phyloP scores from a whole-genome alignment of 2,329 filamentous ascomycete species.

The Pleochaeta shiraiana region DNA sequence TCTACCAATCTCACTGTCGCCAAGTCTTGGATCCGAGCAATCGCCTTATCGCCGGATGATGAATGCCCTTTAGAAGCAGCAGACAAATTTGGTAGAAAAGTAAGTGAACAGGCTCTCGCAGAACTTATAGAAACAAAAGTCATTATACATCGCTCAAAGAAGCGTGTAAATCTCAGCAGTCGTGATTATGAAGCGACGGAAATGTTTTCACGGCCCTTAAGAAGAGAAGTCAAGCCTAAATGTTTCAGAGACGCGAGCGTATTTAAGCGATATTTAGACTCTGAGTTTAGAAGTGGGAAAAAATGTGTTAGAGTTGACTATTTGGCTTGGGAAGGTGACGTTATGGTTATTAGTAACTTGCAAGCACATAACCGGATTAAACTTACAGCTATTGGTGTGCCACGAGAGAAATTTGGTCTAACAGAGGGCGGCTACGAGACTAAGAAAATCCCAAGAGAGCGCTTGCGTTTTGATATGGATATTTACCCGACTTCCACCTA shows the following conservation, averaged over 20 bases:
- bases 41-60: constrained; percentile 30
- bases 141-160: constrained; percentile 36
- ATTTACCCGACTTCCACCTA: constrained; percentile 36
- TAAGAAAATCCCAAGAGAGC: constrained; percentile 40
- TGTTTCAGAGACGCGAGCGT: constrained; percentile 35
- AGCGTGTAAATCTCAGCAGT: constrained; percentile 30
- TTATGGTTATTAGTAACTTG: constrained; percentile 45
- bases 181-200: constrained; percentile 40
- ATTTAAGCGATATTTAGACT: constrained; percentile 39
- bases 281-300: constrained; percentile 19
- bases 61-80: constrained; percentile 28
- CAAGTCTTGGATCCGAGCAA: constrained; percentile 36
- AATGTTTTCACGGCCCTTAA: constrained; percentile 32
- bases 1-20: constrained; percentile 23
- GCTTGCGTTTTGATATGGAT: constrained; percentile 40
- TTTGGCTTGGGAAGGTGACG: constrained; percentile 36
- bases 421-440: constrained; percentile 50
- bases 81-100: constrained; percentile 16
- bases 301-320: constrained; percentile 27
- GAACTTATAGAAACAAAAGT: constrained; percentile 13
- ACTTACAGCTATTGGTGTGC: constrained; percentile 31
- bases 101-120: constrained; percentile 11
- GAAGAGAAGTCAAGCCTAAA: constrained; percentile 29
- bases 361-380: constrained; percentile 34
- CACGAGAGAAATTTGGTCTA: constrained; percentile 45